A percentile compares a stretch with the other conserved stretches of the same genome.
phyloP scores from a whole-genome alignment of 495 filamentous ascomycete genomes.

The Podospora anserina region DNA sequence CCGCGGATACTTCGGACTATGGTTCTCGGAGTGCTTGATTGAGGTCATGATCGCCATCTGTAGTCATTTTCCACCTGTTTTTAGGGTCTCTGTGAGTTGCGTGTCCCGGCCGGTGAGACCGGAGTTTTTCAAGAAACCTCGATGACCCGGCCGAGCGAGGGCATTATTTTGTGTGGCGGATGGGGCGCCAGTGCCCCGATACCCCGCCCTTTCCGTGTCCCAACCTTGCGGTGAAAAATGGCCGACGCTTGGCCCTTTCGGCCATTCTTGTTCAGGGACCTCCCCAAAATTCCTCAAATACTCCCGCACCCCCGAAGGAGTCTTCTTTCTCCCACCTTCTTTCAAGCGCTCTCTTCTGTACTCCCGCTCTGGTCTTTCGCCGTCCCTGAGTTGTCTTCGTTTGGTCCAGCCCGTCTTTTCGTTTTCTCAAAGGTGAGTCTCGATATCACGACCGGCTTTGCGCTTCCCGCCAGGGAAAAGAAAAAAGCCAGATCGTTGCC shows the following conservation, averaged over 20 bases:
- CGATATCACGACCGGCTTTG: background rate
- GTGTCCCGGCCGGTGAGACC: conserved; percentile 4
- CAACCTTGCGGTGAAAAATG: conserved; percentile 27
- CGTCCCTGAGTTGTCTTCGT: conserved; percentile 9
- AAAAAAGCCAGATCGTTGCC: background rate
- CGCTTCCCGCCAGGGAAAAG: background rate
- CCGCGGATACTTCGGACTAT: background rate
- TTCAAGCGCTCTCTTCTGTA: conserved; percentile 23
- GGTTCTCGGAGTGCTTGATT: conserved; percentile 6
- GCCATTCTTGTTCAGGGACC: conserved; percentile 20
- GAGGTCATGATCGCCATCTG: background rate
- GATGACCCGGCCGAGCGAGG: background rate
- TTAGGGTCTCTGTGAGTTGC: background rate
- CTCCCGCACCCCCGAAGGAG: conserved; percentile 25
- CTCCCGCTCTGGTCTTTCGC: conserved; percentile 12
- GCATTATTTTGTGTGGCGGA: conserved; percentile 25
- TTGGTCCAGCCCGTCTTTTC: conserved; percentile 11
- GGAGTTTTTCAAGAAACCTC: conserved; percentile 7
- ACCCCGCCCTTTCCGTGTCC: conserved; percentile 21
- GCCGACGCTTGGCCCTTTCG: conserved; percentile 29
- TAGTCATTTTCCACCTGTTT: background rate
- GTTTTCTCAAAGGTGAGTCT: conserved; percentile 20
- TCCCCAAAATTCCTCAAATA: conserved; percentile 37
- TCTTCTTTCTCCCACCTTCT: conserved; percentile 26
- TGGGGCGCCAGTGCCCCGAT: conserved; percentile 15